These are phyloP conservation scores for Fomes fomentarius DNA, from an alignment of 1,284 basidiomycete genomes.

Conservation along the genomic window DNA sequence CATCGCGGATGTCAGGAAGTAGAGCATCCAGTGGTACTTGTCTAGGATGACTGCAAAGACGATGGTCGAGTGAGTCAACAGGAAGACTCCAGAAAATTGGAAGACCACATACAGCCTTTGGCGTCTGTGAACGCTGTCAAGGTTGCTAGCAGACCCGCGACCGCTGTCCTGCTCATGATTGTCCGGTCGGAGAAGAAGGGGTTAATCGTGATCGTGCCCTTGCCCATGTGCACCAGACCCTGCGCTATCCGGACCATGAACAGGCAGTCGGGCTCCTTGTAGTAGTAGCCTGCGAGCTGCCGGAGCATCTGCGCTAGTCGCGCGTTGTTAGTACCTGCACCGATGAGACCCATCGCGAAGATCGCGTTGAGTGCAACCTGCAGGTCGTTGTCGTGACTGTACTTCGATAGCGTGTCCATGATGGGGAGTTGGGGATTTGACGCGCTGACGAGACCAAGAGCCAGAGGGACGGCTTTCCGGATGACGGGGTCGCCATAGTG, in stretches of 20 bases:
- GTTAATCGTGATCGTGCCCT: constrained; percentile 97
- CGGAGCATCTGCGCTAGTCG: constrained; percentile 97
- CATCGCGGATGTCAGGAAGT: constrained; percentile 95
- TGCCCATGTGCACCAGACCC: constrained; percentile 98
- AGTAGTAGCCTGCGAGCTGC: constrained; percentile 95
- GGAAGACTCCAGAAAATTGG: background rate
- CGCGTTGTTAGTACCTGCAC: constrained; percentile 98
- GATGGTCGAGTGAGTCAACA: background rate
- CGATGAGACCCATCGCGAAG: constrained; percentile 98
- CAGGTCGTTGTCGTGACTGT: constrained; percentile 98
- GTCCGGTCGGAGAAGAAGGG: constrained; percentile 95
- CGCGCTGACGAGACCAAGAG: constrained; percentile 91
- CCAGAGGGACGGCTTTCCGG: constrained; percentile 93
- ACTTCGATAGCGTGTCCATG: constrained; percentile 98
- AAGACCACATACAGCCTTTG: constrained; percentile 76
- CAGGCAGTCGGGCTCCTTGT: constrained; percentile 96
- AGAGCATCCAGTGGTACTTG: constrained; percentile 98
- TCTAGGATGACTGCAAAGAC: constrained; percentile 78
- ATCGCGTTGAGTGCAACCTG: constrained; percentile 97
- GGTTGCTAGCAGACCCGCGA: constrained; percentile 91
- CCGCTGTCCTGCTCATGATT: constrained; percentile 87
- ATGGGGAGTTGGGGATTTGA: constrained; percentile 97
- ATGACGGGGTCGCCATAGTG: constrained; percentile 97
- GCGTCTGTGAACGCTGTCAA: constrained; percentile 93
- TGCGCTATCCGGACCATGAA: constrained; percentile 98